These are phyloP conservation scores for Pneumocystis sp. DNA, from an alignment of 1,139 yeast genomes.

Conservation along the genomic window DNA sequence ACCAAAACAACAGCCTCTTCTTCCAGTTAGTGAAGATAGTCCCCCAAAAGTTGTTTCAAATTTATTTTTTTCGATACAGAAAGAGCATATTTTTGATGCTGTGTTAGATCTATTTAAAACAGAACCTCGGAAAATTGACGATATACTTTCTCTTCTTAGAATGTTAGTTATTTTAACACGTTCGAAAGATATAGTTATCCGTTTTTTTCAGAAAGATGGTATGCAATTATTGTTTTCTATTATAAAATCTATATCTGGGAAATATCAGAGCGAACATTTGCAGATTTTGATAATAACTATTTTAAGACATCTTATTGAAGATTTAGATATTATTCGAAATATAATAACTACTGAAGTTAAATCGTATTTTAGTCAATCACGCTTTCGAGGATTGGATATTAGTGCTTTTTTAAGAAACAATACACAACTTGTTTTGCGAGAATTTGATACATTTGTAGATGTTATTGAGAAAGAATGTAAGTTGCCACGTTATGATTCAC, in stretches of 20 bases:
- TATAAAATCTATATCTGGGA: constrained; percentile 20
- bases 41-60: constrained; percentile 2
- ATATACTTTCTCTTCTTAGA: constrained; percentile 31
- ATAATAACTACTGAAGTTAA: constrained; percentile 29
- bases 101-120: neutral
- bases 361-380: constrained; percentile 23
- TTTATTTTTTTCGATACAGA: constrained; percentile 4
- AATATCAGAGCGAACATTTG: constrained; percentile 21
- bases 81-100: neutral
- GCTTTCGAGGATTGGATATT: constrained; percentile 30
- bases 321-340: constrained; percentile 34
- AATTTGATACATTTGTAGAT: constrained; percentile 41
- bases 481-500: constrained; percentile 19
- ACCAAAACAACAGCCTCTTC: constrained; percentile 6
- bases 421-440: constrained; percentile 42
- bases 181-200: constrained; percentile 28
- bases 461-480: constrained; percentile 33
- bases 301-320: constrained; percentile 58
- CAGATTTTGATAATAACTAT: constrained; percentile 28
- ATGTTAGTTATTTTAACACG: constrained; percentile 41
- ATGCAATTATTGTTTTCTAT: constrained; percentile 23
- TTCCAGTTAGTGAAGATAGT: neutral
- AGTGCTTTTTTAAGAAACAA: constrained; percentile 40
- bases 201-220: constrained; percentile 33
- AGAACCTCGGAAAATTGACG: constrained; percentile 1